phyloP scores from a whole-genome alignment of 345 rosid genomes.

The Litchi chinensis region DNA sequence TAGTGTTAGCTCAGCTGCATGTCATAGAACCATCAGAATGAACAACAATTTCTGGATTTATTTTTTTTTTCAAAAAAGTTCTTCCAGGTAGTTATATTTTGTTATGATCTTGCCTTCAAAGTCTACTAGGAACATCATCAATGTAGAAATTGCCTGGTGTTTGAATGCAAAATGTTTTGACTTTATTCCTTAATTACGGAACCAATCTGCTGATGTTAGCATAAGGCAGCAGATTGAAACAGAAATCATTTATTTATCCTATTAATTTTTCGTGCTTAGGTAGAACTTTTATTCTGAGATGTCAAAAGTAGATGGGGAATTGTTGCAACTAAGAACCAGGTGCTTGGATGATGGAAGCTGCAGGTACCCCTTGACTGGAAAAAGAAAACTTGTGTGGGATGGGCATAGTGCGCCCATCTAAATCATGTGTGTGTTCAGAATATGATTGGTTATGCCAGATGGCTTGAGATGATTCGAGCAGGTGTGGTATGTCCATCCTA shows the following conservation, averaged over 20 bases:
- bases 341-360: neutral
- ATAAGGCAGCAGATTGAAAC: neutral
- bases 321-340: neutral
- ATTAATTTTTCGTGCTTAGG: neutral
- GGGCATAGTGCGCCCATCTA: neutral
- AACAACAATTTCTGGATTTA: neutral
- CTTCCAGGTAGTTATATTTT: neutral
- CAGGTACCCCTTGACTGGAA: too few relatives aligned
- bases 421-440: neutral
- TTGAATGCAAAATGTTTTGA: neutral
- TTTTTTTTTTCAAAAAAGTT: too few relatives aligned
- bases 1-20: neutral
- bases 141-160: neutral
- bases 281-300: neutral
- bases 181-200: neutral
- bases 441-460: neutral
- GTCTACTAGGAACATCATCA: neutral
- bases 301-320: conserved; percentile 3
- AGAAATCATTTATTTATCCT: neutral
- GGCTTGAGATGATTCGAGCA: neutral
- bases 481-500: neutral
- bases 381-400: too few relatives aligned
- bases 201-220: neutral
- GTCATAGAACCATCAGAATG: conserved; percentile 4
- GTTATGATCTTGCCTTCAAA: neutral